Evolutionary conservation across 106 monocot genomes (phyloP), one percentile per base, ranked within the genome.

Genomic region (Dendrobium huoshanense): DNA sequence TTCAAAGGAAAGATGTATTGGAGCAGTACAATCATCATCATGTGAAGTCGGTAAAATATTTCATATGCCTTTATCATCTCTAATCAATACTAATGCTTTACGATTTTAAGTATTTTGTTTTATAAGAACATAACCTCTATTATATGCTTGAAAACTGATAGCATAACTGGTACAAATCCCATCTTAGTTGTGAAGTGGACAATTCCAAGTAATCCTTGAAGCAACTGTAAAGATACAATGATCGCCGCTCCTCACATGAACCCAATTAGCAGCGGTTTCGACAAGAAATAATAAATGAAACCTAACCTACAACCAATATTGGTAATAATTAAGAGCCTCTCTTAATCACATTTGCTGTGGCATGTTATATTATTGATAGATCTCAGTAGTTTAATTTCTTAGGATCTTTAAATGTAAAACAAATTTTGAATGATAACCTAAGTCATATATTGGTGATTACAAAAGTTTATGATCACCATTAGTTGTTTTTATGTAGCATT

Each of bases 181-280:
- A 90, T 96, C 67, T 88, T 64, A 0, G 79, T 84, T 2, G 96
- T 96, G 90, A 96, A 96, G 65, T 96, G 93, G 79, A 82, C 83
- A 41, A 93, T 93, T 37, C 93, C 96, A 72, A 96, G 84, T 20
- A 96, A 74, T 0, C 93, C 93, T 74, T 96, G 91, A 1, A 96
- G 88, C 85, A 93, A 93, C 79, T 96, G 96, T 41, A 93, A 88
- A 9, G 93, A 91, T 5, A 93, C 93, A 11, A 93, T 93, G 44
- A 93, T 80, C 7, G 96, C 93, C 1, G 96, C 87, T 4, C 96
- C 96, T 20, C 90, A 90, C 89, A 90, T 96, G 90, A 96, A 96
- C 10, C 96, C 96, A 7, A 88, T 75, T 25, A 96, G 75, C 2
- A 91, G 91, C 11, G 96, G 86, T 59, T 88, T 91, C 5, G 96